Evolutionary conservation across 768 basidiomycete genomes (phyloP).

Genomic region (Podaxis rugospora): DNA sequence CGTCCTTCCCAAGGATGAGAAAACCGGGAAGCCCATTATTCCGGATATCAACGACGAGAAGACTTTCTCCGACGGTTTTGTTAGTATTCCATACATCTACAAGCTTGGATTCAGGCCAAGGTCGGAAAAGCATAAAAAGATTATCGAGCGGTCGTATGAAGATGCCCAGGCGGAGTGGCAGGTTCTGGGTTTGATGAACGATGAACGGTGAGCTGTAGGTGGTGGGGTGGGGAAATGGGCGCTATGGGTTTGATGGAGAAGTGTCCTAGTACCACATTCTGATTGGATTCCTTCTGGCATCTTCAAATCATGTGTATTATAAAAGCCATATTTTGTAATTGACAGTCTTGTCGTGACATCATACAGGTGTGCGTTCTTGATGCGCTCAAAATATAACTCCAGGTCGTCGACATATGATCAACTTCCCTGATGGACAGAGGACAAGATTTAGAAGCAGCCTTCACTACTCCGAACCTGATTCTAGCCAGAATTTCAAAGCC

Average conservation of each 20-base stretch:
- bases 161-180: constrained; percentile 8
- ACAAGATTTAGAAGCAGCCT: too few relatives aligned
- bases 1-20: constrained; percentile 4
- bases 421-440: too few relatives aligned
- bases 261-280: background rate
- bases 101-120: constrained; percentile 8
- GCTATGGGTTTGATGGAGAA: background rate
- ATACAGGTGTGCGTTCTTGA: too few relatives aligned
- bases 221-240: background rate
- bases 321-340: too few relatives aligned
- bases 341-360: too few relatives aligned
- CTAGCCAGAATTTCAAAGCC: too few relatives aligned
- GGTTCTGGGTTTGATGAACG: constrained; percentile 3
- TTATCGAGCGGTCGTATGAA: constrained; percentile 9
- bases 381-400: too few relatives aligned
- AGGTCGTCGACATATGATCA: too few relatives aligned
- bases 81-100: constrained; percentile 7
- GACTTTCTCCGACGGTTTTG: constrained; percentile 9
- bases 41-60: constrained; percentile 10
- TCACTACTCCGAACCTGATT: too few relatives aligned
- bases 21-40: constrained; percentile 6
- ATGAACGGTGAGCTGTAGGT: constrained; percentile 1
- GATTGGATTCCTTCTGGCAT: too few relatives aligned
- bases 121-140: constrained; percentile 5
- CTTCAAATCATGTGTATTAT: too few relatives aligned